phyloP scores from a whole-genome alignment of 805 yeast genomes.

The Lipomyces starkeyi region DNA sequence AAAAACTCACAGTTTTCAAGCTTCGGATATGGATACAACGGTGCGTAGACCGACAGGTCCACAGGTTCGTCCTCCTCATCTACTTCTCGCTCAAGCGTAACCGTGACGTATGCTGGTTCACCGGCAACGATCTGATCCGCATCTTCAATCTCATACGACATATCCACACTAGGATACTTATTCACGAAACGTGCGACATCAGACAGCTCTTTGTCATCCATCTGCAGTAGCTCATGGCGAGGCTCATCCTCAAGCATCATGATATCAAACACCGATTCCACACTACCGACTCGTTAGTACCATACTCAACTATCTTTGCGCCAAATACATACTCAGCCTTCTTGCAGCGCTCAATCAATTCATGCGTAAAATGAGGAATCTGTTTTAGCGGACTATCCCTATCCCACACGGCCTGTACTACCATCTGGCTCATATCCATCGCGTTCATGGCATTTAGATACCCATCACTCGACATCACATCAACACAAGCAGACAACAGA shows the following conservation, averaged over 20 bases:
- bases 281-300: slow-evolving; percentile 46
- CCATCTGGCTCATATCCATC: slow-evolving; percentile 88
- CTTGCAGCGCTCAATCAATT: slow-evolving; percentile 60
- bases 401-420: slow-evolving; percentile 86
- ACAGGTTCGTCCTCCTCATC: slow-evolving; percentile 75
- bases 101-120: slow-evolving; percentile 54
- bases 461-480: slow-evolving; percentile 80
- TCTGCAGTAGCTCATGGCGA: slow-evolving; percentile 63
- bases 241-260: slow-evolving; percentile 74
- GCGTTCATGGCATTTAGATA: slow-evolving; percentile 75
- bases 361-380: slow-evolving; percentile 68
- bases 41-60: slow-evolving; percentile 63
- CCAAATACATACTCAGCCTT: slow-evolving; percentile 43
- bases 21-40: slow-evolving; percentile 65
- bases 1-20: slow-evolving; percentile 54
- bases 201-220: slow-evolving; percentile 56
- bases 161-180: slow-evolving; percentile 83
- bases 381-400: slow-evolving; percentile 79
- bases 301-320: background rate
- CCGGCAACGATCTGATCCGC: slow-evolving; percentile 53
- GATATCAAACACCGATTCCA: slow-evolving; percentile 79
- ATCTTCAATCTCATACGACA: slow-evolving; percentile 56
- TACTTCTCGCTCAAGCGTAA: slow-evolving; percentile 48
- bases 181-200: slow-evolving; percentile 88
- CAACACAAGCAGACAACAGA: slow-evolving; percentile 71